Conservation (phyloP, 2,329 filamentous ascomycete genomes). For the Aspergillus calidoustus region DNA sequence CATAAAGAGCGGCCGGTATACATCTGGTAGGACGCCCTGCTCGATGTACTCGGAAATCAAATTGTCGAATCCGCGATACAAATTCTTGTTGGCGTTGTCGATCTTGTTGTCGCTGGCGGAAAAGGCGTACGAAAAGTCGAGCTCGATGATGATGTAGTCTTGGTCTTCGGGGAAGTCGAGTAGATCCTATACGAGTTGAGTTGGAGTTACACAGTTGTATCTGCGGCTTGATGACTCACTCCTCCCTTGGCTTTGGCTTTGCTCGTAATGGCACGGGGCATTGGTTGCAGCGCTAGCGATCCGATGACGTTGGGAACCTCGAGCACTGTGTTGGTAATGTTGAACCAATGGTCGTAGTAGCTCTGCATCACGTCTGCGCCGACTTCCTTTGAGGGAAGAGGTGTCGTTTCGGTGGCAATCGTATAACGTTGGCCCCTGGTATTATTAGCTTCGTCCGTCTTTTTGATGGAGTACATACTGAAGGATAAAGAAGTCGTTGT, state of each 20-base stretch:
- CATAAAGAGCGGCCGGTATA: constrained; percentile 52
- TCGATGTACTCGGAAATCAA: constrained; percentile 40
- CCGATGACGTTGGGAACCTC: constrained; percentile 34
- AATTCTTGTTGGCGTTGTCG: constrained; percentile 43
- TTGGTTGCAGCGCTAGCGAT: constrained; percentile 44
- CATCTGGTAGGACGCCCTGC: constrained; percentile 42
- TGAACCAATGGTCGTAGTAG: constrained; percentile 40
- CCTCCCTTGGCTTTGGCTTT: constrained; percentile 42
- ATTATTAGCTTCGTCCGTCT: constrained; percentile 5
- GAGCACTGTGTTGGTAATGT: constrained; percentile 34
- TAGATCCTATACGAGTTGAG: constrained; percentile 35
- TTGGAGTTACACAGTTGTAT: neutral
- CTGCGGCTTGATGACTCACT: constrained; percentile 33
- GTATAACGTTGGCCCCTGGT: constrained; percentile 44
- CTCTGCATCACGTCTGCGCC: constrained; percentile 36
- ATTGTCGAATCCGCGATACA: constrained; percentile 44
- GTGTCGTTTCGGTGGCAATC: constrained; percentile 46
- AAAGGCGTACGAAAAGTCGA: constrained; percentile 48
- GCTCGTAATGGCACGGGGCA: constrained; percentile 39
- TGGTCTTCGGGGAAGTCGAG: constrained; percentile 46
- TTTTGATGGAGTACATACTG: constrained; percentile 23
- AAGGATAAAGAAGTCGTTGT: constrained; percentile 48
- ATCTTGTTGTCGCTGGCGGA: constrained; percentile 42
- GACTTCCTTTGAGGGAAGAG: constrained; percentile 39
- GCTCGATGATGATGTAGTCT: constrained; percentile 52